phyloP scores from a whole-genome alignment of 73 alveolate species.

The Urostyla sp. region DNA sequence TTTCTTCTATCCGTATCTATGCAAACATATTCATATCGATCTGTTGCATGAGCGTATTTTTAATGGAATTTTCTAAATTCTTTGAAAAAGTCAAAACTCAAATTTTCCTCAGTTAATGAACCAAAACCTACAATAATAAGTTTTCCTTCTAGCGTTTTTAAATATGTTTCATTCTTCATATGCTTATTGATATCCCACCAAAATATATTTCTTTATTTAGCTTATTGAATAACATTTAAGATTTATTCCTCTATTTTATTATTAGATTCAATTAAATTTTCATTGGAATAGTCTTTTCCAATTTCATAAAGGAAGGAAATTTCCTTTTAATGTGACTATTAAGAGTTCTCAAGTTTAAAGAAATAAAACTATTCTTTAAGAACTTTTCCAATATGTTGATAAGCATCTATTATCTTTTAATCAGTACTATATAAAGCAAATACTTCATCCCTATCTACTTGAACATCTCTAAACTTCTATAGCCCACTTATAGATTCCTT shows the following conservation, averaged over 20 bases:
- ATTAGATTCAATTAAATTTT: background rate
- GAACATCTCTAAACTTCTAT: slow-evolving; percentile 15
- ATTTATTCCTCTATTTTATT: background rate
- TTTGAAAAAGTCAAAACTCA: slow-evolving; percentile 35
- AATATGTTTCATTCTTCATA: slow-evolving; percentile 19
- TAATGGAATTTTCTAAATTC: slow-evolving; percentile 36
- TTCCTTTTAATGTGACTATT: background rate
- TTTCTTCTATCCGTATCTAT: slow-evolving; percentile 15
- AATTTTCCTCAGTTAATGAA: background rate
- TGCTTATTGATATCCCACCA: slow-evolving; percentile 7
- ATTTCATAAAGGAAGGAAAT: background rate
- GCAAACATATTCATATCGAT: slow-evolving; percentile 36
- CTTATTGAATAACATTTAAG: background rate
- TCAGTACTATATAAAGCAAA: slow-evolving; percentile 18
- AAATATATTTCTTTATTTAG: slow-evolving; percentile 4
- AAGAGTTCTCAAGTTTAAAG: background rate
- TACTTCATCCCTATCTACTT: background rate
- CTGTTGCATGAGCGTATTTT: slow-evolving; percentile 1
- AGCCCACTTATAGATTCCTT: background rate
- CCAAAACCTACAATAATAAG: slow-evolving; percentile 36
- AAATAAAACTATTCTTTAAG: slow-evolving; percentile 32
- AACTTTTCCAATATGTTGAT: slow-evolving; percentile 2
- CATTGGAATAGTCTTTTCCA: slow-evolving; percentile 9
- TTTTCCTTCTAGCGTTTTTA: slow-evolving; percentile 6
- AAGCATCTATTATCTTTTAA: background rate